These are phyloP conservation scores for Fagopyrum homotropicum DNA, from an alignment of 148 eudicot species.

Conservation along the genomic window DNA sequence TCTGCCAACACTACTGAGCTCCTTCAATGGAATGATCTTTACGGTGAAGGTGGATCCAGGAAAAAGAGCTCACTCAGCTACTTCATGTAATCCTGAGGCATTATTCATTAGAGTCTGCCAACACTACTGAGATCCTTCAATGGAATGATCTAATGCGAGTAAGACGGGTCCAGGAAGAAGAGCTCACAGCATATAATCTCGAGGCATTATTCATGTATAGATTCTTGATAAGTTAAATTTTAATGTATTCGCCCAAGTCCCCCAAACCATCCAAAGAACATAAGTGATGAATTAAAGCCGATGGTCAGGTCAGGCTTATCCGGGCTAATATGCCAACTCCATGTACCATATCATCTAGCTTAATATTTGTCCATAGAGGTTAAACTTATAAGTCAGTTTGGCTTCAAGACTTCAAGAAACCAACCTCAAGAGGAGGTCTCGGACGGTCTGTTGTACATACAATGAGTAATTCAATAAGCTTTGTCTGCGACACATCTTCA, in stretches of 20 bases:
- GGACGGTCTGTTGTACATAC: background rate
- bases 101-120: background rate
- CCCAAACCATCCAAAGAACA: background rate
- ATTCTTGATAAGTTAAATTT: slow-evolving; percentile 1
- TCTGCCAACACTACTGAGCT: slow-evolving; percentile 8
- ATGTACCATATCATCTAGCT: background rate
- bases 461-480: background rate
- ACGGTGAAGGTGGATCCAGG: slow-evolving; percentile 17
- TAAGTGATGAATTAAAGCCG: background rate
- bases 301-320: background rate
- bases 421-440: background rate
- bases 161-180: slow-evolving; percentile 17
- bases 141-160: slow-evolving; percentile 14
- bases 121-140: background rate
- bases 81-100: slow-evolving; percentile 6
- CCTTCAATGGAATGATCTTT: slow-evolving; percentile 11
- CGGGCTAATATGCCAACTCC: background rate
- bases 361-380: background rate
- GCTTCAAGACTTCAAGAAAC: too few relatives aligned
- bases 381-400: background rate
- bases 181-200: background rate
- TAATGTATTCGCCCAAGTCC: background rate
- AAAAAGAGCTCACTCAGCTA: slow-evolving; percentile 14
- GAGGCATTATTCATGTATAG: background rate
- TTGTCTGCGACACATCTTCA: too few relatives aligned